These are phyloP conservation scores for Ananas comosus DNA, from an alignment of 176 grass and related monocot species.

Conservation along the genomic window DNA sequence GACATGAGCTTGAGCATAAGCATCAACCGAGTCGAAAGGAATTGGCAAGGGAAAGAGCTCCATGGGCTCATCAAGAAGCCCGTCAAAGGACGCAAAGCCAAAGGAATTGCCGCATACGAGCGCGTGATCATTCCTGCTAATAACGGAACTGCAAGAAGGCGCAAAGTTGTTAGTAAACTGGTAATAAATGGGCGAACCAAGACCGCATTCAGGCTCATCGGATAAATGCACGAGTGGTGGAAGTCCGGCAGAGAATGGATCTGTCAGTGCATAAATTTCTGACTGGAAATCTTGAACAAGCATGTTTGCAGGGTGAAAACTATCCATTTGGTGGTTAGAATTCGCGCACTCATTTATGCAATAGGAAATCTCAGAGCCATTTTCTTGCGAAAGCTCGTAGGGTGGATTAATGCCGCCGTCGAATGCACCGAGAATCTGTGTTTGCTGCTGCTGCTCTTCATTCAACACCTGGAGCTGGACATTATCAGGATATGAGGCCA, in stretches of 20 bases:
- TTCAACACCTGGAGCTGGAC: constrained; percentile 37
- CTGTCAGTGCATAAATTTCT: constrained; percentile 33
- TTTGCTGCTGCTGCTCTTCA: constrained; percentile 44
- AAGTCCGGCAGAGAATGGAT: constrained; percentile 32
- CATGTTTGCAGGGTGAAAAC: constrained; percentile 43
- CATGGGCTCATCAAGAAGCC: constrained; percentile 7
- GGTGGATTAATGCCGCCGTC: constrained; percentile 36
- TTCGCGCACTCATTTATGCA: too few species aligned
- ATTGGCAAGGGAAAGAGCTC: neutral
- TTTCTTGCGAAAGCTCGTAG: constrained; percentile 45
- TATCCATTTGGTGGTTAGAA: constrained; percentile 39
- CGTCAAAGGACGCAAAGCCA: constrained; percentile 64
- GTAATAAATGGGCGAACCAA: constrained; percentile 47
- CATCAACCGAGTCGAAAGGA: constrained; percentile 43
- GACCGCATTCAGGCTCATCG: constrained; percentile 42
- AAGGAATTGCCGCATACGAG: constrained; percentile 84
- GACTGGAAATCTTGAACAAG: constrained; percentile 40
- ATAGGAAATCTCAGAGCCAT: too few species aligned
- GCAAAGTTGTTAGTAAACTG: constrained; percentile 43
- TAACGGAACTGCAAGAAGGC: constrained; percentile 40
- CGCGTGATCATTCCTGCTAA: constrained; percentile 53
- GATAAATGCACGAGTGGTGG: constrained; percentile 47
- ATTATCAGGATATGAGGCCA: constrained; percentile 67
- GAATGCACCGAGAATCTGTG: constrained; percentile 27
- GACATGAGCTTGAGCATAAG: constrained; percentile 47